phyloP scores from a whole-genome alignment of 2,329 filamentous ascomycete species.

The Fusarium subtropicale region DNA sequence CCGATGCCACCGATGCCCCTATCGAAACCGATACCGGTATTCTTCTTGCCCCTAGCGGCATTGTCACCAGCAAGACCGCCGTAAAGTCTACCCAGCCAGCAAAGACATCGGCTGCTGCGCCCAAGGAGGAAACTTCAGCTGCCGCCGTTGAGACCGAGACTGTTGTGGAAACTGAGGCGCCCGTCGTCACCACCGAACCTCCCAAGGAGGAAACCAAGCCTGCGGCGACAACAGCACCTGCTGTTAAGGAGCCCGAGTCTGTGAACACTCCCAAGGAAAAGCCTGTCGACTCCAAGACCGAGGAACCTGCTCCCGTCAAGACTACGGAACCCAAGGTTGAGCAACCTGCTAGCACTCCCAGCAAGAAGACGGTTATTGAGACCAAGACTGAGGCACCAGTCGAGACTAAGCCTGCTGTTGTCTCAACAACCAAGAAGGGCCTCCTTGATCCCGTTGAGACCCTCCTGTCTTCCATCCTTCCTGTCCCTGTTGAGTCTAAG shows the following conservation, averaged over 20 bases:
- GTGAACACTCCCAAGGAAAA: constrained; percentile 20
- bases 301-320: constrained; percentile 18
- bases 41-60: constrained; percentile 44
- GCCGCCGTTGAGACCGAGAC: constrained; percentile 10
- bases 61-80: constrained; percentile 39
- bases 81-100: constrained; percentile 9
- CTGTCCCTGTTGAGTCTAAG: constrained; percentile 23
- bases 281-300: constrained; percentile 28
- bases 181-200: constrained; percentile 22
- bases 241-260: constrained; percentile 17
- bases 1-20: constrained; percentile 7
- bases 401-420: constrained; percentile 12
- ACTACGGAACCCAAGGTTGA: constrained; percentile 10
- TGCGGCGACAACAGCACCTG: constrained; percentile 18
- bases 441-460: constrained; percentile 40
- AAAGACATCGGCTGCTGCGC: constrained; percentile 20
- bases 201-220: constrained; percentile 30
- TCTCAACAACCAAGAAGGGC: constrained; percentile 26
- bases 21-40: constrained; percentile 42
- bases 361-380: constrained; percentile 10
- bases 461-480: constrained; percentile 27
- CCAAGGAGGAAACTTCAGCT: constrained; percentile 14
- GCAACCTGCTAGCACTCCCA: constrained; percentile 6
- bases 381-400: constrained; percentile 9
- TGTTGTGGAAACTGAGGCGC: not conserved